A percentile compares a stretch with the other conserved stretches of the same genome.
These are phyloP conservation scores for Neocatenulostroma microsporum DNA, from an alignment of 2,329 filamentous ascomycete species.

Conservation along the genomic window DNA sequence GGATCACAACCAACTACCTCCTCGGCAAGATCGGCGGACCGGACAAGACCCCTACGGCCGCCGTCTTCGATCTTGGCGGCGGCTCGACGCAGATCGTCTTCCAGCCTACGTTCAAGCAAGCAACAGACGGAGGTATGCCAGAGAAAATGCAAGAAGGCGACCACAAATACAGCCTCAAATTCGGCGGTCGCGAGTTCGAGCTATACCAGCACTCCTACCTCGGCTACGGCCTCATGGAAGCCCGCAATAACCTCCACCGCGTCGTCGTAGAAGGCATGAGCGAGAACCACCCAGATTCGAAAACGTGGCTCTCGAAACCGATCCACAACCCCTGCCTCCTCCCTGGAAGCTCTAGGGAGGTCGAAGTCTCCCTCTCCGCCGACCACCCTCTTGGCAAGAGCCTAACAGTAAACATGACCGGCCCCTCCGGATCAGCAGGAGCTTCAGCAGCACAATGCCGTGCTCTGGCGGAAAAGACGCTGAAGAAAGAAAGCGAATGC, in stretches of 20 bases:
- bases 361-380: constrained; percentile 63
- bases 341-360: constrained; percentile 65
- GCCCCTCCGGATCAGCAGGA: constrained; percentile 61
- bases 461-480: constrained; percentile 77
- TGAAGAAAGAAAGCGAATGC: constrained; percentile 80
- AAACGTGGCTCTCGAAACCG: constrained; percentile 60
- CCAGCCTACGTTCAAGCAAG: constrained; percentile 80
- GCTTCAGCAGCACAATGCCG: constrained; percentile 81
- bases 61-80: constrained; percentile 91
- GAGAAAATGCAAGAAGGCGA: constrained; percentile 79
- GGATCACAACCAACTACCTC: constrained; percentile 98
- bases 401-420: constrained; percentile 76
- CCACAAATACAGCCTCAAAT: constrained; percentile 88
- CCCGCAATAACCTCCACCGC: constrained; percentile 76
- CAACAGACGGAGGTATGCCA: constrained; percentile 68
- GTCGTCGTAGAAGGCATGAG: constrained; percentile 65
- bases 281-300: constrained; percentile 49
- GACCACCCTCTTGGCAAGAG: constrained; percentile 57
- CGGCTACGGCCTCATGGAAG: constrained; percentile 92
- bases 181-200: constrained; percentile 82
- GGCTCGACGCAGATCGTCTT: constrained; percentile 99
- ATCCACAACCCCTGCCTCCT: constrained; percentile 80
- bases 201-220: constrained; percentile 98
- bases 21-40: constrained; percentile 94
- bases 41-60: constrained; percentile 82